phyloP scores from a whole-genome alignment of 2,329 filamentous ascomycete genomes.

The Cladophialophora exuberans region DNA sequence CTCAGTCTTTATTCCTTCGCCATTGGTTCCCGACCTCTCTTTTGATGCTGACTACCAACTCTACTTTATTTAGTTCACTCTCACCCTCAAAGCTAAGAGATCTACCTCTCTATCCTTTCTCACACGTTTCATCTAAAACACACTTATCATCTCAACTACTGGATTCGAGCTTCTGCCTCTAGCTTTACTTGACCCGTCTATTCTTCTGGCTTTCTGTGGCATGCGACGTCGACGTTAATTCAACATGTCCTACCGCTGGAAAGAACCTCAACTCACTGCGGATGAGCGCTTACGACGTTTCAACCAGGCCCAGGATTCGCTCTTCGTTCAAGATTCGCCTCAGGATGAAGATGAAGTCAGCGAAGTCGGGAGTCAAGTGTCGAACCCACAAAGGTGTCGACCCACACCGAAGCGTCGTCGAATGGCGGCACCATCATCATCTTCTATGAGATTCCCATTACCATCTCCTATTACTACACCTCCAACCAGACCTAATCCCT shows the following conservation, averaged over 20 bases:
- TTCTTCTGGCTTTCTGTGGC: not conserved
- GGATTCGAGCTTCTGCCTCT: not conserved
- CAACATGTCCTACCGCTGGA: slow-evolving; percentile 1
- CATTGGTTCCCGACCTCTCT: no score
- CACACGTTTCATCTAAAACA: not conserved
- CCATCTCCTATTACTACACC: not conserved
- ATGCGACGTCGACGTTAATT: not conserved
- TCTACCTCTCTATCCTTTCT: no score
- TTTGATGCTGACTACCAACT: no score
- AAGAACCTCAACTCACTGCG: not conserved
- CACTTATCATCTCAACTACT: no score
- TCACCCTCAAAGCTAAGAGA: no score
- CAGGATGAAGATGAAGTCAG: not conserved
- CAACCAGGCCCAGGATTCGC: not conserved
- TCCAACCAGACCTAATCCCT: not conserved
- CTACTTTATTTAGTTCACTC: no score
- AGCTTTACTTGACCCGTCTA: not conserved
- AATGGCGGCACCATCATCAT: not conserved
- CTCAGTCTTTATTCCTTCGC: no score
- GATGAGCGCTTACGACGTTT: not conserved
- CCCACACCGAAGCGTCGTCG: not conserved
- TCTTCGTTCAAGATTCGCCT: not conserved
- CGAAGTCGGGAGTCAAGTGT: not conserved
- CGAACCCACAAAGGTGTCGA: not conserved
- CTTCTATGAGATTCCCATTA: not conserved